Evolutionary conservation across 306 rosid genomes (phyloP).

Genomic region (Trichosanthes truncata): DNA sequence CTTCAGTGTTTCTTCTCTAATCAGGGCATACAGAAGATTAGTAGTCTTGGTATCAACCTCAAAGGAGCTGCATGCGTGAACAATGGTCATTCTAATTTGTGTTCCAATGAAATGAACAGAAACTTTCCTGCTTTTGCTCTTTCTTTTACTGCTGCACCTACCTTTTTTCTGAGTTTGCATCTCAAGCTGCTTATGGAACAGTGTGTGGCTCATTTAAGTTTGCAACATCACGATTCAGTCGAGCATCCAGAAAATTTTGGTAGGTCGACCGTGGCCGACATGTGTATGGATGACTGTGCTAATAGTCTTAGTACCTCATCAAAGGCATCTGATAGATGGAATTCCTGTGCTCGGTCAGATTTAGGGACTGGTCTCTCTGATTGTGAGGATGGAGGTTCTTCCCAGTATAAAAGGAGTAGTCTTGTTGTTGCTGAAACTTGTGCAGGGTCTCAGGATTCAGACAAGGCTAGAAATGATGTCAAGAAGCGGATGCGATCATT

Average conservation of each 20-base stretch:
- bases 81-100: conserved; percentile 20
- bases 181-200: conserved; percentile 69
- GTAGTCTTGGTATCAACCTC: conserved; percentile 43
- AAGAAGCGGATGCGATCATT: conserved; percentile 17
- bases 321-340: conserved; percentile 26
- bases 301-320: conserved; percentile 24
- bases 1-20: conserved; percentile 12
- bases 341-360: conserved; percentile 25
- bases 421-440: conserved; percentile 27
- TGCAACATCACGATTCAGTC: conserved; percentile 28
- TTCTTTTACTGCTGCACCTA: conserved; percentile 74
- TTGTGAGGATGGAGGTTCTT: conserved; percentile 18
- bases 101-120: conserved; percentile 24
- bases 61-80: conserved; percentile 37
- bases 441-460: conserved; percentile 20
- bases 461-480: conserved; percentile 20
- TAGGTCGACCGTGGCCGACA: conserved; percentile 24
- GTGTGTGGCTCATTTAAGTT: conserved; percentile 35
- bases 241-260: conserved; percentile 33
- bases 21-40: conserved; percentile 44
- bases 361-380: conserved; percentile 20
- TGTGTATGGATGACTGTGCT: conserved; percentile 22
- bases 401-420: conserved; percentile 21
- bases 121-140: conserved; percentile 65
- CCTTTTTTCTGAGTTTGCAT: conserved; percentile 74